A percentile compares a stretch with the other conserved stretches of the same genome.
Evolutionary conservation across 2,329 filamentous ascomycete genomes (phyloP).

Genomic region (Fusarium sacchari): DNA sequence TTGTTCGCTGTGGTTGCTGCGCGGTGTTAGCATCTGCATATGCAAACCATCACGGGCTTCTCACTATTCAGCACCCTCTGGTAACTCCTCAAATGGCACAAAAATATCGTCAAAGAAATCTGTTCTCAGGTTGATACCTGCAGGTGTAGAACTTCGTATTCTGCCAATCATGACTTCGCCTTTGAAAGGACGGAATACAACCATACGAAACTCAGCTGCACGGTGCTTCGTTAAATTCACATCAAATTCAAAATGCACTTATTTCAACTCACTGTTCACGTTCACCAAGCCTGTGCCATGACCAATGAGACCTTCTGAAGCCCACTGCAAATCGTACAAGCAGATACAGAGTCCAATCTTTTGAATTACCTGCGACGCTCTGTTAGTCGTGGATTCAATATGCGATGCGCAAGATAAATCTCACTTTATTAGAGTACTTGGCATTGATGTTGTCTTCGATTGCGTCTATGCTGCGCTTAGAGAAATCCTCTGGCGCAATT

Average conservation of each 20-base stretch:
- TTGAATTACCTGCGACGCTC: conserved; percentile 74
- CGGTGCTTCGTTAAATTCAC: conserved; percentile 7
- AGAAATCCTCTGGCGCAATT: conserved; percentile 88
- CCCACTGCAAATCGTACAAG: conserved; percentile 88
- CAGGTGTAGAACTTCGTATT: conserved; percentile 77
- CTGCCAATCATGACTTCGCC: conserved; percentile 88
- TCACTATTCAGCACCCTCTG: conserved; percentile 81
- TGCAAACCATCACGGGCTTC: background rate
- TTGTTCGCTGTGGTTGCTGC: conserved; percentile 76
- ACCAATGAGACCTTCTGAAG: conserved; percentile 92
- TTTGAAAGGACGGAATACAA: conserved; percentile 96
- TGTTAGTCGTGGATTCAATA: background rate
- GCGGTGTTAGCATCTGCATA: conserved; percentile 14
- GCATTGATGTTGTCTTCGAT: conserved; percentile 97
- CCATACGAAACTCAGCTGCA: conserved; percentile 84
- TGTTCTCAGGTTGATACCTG: conserved; percentile 81
- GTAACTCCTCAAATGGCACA: conserved; percentile 77
- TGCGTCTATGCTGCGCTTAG: conserved; percentile 81
- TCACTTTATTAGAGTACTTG: conserved; percentile 93
- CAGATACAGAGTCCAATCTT: conserved; percentile 94
- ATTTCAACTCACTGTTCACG: conserved; percentile 77
- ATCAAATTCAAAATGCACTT: background rate
- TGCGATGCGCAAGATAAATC: background rate
- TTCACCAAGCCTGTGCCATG: conserved; percentile 93
- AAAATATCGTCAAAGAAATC: conserved; percentile 97